Evolutionary conservation across 306 rosid genomes (phyloP).

Genomic region (Lathyrus sativus): DNA sequence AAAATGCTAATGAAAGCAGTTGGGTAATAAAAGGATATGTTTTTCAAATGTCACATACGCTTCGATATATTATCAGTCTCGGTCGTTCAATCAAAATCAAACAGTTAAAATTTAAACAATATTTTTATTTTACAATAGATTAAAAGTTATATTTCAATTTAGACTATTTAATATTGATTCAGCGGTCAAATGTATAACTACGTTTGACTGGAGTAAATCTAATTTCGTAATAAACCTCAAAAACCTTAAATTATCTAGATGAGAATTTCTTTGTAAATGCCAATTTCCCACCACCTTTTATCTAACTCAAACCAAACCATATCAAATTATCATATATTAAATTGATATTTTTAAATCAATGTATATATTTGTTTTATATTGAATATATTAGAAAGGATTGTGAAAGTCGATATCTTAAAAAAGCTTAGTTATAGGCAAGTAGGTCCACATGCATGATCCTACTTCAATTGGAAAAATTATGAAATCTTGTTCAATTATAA

Average conservation of each 20-base stretch:
- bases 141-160: too few relatives aligned
- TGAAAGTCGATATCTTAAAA: not conserved
- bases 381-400: not conserved
- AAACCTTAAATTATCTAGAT: constrained; percentile 2
- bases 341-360: not conserved
- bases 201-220: too few relatives aligned
- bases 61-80: too few relatives aligned
- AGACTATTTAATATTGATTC: too few relatives aligned
- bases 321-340: not conserved
- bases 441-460: constrained; percentile 18
- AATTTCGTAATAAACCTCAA: not conserved
- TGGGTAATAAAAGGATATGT: too few relatives aligned
- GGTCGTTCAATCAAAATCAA: too few relatives aligned
- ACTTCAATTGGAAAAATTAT: constrained; percentile 16
- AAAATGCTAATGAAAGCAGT: not conserved
- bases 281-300: not conserved
- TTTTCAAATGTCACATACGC: too few relatives aligned
- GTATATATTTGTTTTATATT: not conserved
- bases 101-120: too few relatives aligned
- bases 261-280: not conserved
- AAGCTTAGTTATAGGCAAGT: not conserved
- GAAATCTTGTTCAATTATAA: constrained; percentile 30
- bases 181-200: too few relatives aligned
- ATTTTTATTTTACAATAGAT: too few relatives aligned
- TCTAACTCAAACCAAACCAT: constrained; percentile 33